phyloP scores from a whole-genome alignment of 768 basidiomycete species.

The Kwoniella botswanensis region DNA sequence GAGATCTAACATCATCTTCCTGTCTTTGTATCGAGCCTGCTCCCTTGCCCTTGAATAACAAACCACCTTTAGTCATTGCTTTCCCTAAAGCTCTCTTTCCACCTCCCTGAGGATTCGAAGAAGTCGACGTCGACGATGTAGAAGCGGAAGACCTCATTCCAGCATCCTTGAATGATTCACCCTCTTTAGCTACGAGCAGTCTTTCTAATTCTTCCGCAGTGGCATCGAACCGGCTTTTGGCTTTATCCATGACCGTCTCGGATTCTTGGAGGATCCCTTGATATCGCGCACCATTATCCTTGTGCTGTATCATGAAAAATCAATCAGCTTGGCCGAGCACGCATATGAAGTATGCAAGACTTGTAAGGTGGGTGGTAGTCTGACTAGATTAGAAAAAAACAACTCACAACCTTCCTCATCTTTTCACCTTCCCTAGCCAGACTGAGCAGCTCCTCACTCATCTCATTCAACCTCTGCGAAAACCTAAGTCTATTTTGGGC shows the following conservation, averaged over 20 bases:
- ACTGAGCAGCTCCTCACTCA: conserved; percentile 89
- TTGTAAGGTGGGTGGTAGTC: too few relatives aligned
- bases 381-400: not conserved
- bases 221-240: conserved; percentile 80
- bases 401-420: conserved; percentile 77
- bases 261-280: conserved; percentile 88
- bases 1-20: conserved; percentile 87
- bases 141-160: conserved; percentile 49
- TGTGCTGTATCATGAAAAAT: conserved; percentile 66
- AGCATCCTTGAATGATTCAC: conserved; percentile 85
- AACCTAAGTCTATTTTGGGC: conserved; percentile 88
- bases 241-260: conserved; percentile 83
- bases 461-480: conserved; percentile 85
- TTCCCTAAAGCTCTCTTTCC: conserved; percentile 85
- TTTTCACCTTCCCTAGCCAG: conserved; percentile 92
- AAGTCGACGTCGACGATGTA: conserved; percentile 36
- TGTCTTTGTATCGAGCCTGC: conserved; percentile 90
- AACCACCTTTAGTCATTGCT: conserved; percentile 86
- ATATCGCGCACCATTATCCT: conserved; percentile 85
- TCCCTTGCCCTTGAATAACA: conserved; percentile 89
- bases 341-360: too few relatives aligned
- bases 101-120: conserved; percentile 61
- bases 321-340: not conserved
- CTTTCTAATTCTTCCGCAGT: conserved; percentile 94
- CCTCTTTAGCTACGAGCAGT: conserved; percentile 89